Evolutionary conservation across 176 grass and related monocot genomes (phyloP), one percentile per base, ranked within the genome.

Genomic region (Otatea glauca): DNA sequence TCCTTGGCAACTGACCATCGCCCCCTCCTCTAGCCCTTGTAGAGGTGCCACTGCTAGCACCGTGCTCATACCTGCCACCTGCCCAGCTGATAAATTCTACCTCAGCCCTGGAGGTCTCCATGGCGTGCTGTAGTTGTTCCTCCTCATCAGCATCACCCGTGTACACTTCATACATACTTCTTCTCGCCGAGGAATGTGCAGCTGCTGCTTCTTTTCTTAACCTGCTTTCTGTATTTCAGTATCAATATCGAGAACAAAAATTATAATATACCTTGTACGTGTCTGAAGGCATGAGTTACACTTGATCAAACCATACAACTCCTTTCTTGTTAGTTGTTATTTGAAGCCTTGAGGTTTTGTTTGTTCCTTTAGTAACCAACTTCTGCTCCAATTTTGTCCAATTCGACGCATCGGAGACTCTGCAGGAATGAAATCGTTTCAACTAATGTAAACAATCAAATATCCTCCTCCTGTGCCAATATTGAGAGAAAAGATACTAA

Each of bases 241-340:
- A 60, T 11, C 23, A 77, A 62, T 2, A 78, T 32, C 42, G 21
- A 21, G 8, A 9, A 72, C 4, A 82, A 49, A 18, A 18, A 15
- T 14, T 21, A 25, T 37, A 85, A 50, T 56, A 18, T 61, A 89
- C 90, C 90, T 88, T 92, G 48, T 86, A 92, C 49, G 90, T 92
- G 71, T 92, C 90, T 81, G 25, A 75, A 68, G 90, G 82, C 90
- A 92, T 92, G 42, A 92, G 76, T 15, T 86, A 89, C 60, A 92
- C 90, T 92, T 92, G 90, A 45, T 92, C 90, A 86, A 92, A 24
- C 90, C 90, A 92, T n/a, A n/a, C n/a, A 61, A 88, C 74, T 67
- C 82, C 86, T 27, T 67, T 89, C 45, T 86, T 89, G 77, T 50
- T 73, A 43, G 86, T 73, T 82, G 86, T 92, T 78, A 86, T 66